Evolutionary conservation across 2,329 filamentous ascomycete genomes (phyloP), one percentile per base, ranked within the genome.

Genomic region (Claviceps quebecensis): DNA sequence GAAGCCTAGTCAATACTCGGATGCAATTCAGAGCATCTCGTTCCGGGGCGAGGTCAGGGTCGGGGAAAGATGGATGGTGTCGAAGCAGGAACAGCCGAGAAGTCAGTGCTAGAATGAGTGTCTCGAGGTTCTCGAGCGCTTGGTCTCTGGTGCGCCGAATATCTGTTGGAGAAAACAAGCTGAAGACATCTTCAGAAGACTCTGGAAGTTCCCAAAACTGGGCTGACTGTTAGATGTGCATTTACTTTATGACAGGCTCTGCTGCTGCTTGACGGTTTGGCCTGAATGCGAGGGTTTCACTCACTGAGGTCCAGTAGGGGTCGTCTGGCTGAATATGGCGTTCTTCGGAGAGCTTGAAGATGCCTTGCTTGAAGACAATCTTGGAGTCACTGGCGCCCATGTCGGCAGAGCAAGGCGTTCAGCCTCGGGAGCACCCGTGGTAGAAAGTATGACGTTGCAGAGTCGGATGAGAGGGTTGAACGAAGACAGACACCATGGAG

Each of bases 301-400:
- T 29, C 63, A 94, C 89, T 66, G 87, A 87, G 57, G 86, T 83
- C 93, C 93, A 98, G 72, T 95, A 96, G 17, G 81, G 76, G 71
- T 96, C 88, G 69, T 93, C 85, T 52, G 88, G 81, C 54, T 88
- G 77, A 64, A 97, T 96, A 65, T 86, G 77, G 58, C 83, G 82
- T 67, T 95, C 86, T 67, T 95, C 89, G n/a, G 89, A 93, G 54
- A 98, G 81, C 65, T 86, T 83, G 74, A 97, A 96, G 72, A 97
- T 95, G 70, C 90, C 91, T 71, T 95, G 87, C 72, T 96, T 97
- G 78, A 98, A 97, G 65, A 91, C 88, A 65, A 97, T 83, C 78
- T 97, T 97, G 63, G 91, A 97, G 73, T 97, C 91, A 71, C 91
- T 96, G 65, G 91, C 91, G 69, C 93, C 93, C 93, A 98, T 98